Evolutionary conservation across 2,329 filamentous ascomycete species (phyloP).

Genomic region (Fusarium oxysporum): DNA sequence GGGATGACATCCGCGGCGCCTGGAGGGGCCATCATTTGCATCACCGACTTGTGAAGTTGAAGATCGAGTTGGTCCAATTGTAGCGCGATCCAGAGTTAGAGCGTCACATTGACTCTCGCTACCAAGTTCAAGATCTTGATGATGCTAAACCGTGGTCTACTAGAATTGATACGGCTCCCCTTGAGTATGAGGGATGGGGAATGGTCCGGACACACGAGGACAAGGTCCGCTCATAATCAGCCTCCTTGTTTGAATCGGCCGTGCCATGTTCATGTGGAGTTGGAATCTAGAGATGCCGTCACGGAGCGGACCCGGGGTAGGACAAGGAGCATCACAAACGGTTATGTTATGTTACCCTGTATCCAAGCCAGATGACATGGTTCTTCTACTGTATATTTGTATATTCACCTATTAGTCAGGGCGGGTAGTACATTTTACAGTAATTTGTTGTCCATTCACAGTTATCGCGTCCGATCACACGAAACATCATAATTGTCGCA

Average conservation of each 20-base stretch:
- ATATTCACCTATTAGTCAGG: not conserved
- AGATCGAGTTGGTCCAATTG: conserved; percentile 19
- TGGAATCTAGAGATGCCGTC: conserved; percentile 23
- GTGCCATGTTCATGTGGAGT: conserved; percentile 17
- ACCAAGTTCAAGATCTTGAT: not conserved
- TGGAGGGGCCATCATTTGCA: conserved; percentile 29
- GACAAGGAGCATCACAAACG: conserved; percentile 28
- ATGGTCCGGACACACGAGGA: not conserved
- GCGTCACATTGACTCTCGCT: conserved; percentile 41
- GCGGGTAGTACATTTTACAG: not conserved
- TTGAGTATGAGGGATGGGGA: not conserved
- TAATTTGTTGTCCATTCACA: not conserved
- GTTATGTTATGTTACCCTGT: conserved; percentile 35
- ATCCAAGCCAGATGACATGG: not conserved
- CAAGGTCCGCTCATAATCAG: conserved; percentile 22
- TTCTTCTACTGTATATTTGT: not conserved
- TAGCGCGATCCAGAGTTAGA: conserved; percentile 32
- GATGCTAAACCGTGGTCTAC: not conserved
- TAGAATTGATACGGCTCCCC: not conserved
- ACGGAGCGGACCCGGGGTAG: conserved; percentile 32
- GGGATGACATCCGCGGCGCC: conserved; percentile 43
- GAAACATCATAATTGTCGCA: conserved; percentile 12
- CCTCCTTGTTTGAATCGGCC: conserved; percentile 26
- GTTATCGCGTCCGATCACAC: not conserved
- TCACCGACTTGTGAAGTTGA: conserved; percentile 11